Percentiles rank a stretch among this genome's conserved stretches.
These are phyloP conservation scores for Viridothelium virens DNA, from an alignment of 495 filamentous ascomycete species.

Conservation along the genomic window DNA sequence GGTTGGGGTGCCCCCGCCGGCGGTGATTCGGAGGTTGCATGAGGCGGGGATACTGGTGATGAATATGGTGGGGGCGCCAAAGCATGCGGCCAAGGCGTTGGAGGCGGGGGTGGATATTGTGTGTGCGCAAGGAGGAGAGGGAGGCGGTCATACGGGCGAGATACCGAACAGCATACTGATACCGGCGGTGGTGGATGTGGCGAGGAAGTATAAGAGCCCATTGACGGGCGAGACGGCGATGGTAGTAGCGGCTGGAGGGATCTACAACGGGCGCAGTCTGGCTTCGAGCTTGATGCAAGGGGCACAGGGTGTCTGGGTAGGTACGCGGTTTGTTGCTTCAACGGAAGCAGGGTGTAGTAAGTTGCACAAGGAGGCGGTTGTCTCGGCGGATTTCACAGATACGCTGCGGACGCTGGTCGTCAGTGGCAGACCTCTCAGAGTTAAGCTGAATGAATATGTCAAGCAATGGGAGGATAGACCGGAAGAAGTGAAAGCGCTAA, in stretches of 20 bases:
- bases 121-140: constrained; percentile 46
- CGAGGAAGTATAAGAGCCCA: constrained; percentile 37
- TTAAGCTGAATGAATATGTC: constrained; percentile 75
- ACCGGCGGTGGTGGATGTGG: constrained; percentile 38
- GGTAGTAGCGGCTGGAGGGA: constrained; percentile 39
- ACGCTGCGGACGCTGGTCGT: constrained; percentile 72
- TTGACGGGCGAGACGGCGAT: constrained; percentile 36
- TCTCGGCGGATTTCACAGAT: constrained; percentile 62
- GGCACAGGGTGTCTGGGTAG: constrained; percentile 42
- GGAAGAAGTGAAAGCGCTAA: constrained; percentile 64
- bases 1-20: constrained; percentile 68
- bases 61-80: constrained; percentile 95
- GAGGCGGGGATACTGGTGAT: constrained; percentile 69
- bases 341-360: constrained; percentile 68
- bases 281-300: constrained; percentile 39
- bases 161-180: constrained; percentile 39
- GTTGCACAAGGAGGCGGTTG: constrained; percentile 74
- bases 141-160: constrained; percentile 40
- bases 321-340: constrained; percentile 75
- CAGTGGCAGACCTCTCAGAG: constrained; percentile 68
- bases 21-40: constrained; percentile 63
- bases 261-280: constrained; percentile 36
- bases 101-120: constrained; percentile 75
- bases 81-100: constrained; percentile 76
- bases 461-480: constrained; percentile 65